Evolutionary conservation across 306 rosid genomes (phyloP), one percentile per base, ranked within the genome.

Genomic region (Senna tora): DNA sequence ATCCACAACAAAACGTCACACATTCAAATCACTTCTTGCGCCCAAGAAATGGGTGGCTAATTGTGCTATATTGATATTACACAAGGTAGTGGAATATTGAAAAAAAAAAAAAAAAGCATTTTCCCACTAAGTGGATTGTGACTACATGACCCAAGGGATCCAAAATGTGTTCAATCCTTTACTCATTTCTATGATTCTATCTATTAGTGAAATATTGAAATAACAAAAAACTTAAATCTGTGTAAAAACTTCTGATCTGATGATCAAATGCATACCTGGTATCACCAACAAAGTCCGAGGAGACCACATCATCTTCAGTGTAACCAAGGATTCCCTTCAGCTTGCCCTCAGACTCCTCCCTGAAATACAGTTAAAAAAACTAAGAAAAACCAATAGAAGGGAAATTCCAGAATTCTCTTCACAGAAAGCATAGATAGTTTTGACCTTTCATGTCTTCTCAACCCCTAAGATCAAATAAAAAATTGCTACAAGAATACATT

Each of bases 251-350:
- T 59, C 17, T 5, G 25, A 50, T 9, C 11, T 9, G 36, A 0
- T 11, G 30, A 20, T 14, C 42, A 7, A 25, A 72, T 30, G 21
- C 20, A 45, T 69, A 88, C 90, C 97, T 91, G 85, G 4, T 83
- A 70, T 91, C 97, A 13, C 90, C 89, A 38, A 88, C 11, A 73
- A 91, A 87, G 78, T 88, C 95, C 0, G 92, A 60, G 58, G 97
- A 88, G 39, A 91, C 97, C 67, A 87, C 80, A 21, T 90, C 94
- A 50, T 90, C 96, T 42, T 90, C 91, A 0, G 87, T 81, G 82
- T 84, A 90, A 55, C 96, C 96, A 82, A 90, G 77, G 80, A 90
- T 88, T 19, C 94, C 96, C 77, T 88, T 90, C 85, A 88, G 17
- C 16, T 81, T 86, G 3, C 94, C 94, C 75, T 90, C 86, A 1